phyloP scores from a whole-genome alignment of 2,329 filamentous ascomycete genomes.

The Colletotrichum caudatum region DNA sequence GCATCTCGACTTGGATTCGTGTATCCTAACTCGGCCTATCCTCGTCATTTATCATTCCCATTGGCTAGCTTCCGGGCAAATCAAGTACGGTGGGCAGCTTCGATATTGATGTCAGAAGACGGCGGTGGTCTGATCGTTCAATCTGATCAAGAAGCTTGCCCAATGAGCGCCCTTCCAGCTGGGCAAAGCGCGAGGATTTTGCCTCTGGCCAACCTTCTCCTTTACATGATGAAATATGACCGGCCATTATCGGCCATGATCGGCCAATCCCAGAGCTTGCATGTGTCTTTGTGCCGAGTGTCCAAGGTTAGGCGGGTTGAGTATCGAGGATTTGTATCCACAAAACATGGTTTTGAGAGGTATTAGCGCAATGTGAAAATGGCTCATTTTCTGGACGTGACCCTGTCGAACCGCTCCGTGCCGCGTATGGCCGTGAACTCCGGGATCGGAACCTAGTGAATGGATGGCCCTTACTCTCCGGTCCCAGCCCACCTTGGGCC shows the following conservation, averaged over 20 bases:
- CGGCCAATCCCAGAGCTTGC: not conserved
- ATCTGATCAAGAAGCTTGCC: not conserved
- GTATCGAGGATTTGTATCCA: not conserved
- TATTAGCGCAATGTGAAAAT: not conserved
- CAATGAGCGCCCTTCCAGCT: not conserved
- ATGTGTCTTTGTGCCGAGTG: not conserved
- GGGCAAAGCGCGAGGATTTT: not conserved
- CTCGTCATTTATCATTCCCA: constrained; percentile 13
- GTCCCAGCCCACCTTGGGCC: constrained; percentile 25
- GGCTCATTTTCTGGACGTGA: not conserved
- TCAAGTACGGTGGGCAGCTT: not conserved
- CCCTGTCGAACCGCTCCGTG: constrained; percentile 1
- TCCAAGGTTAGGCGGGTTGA: not conserved
- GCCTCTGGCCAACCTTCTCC: not conserved
- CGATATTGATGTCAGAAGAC: not conserved
- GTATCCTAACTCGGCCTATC: not conserved
- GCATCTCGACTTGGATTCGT: constrained; percentile 22
- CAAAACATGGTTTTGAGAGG: not conserved
- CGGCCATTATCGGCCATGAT: not conserved
- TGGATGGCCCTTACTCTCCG: not conserved
- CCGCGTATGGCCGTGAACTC: not conserved
- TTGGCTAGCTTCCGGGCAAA: not conserved
- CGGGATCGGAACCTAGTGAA: constrained; percentile 23
- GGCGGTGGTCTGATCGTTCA: not conserved
- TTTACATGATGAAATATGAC: not conserved